Percentiles rank a stretch among this genome's conserved stretches.
phyloP scores from a whole-genome alignment of 2,329 filamentous ascomycete species.

The Cryphonectria naterciae region DNA sequence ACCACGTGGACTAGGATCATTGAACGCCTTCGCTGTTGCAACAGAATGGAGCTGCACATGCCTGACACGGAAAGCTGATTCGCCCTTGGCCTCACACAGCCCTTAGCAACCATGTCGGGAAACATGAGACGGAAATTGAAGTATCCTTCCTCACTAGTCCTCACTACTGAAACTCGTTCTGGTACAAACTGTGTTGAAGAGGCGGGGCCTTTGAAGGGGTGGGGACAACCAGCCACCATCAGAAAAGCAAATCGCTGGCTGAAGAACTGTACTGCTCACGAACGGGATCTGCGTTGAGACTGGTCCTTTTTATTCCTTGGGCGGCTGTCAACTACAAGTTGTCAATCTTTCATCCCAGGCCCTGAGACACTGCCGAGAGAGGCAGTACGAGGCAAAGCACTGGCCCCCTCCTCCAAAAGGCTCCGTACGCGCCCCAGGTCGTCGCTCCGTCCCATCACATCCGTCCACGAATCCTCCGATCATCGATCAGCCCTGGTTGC shows the following conservation, averaged over 20 bases:
- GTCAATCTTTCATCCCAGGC: slow-evolving; percentile 7
- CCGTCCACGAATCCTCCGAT: not conserved
- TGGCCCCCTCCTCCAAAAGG: slow-evolving; percentile 5
- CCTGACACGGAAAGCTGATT: slow-evolving; percentile 17
- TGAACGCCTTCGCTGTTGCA: not conserved
- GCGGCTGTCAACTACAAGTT: slow-evolving; percentile 1
- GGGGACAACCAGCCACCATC: not conserved
- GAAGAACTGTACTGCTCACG: not conserved
- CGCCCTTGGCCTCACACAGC: slow-evolving; percentile 14
- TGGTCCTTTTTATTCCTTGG: not conserved
- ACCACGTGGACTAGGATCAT: not conserved
- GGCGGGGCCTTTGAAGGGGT: not conserved
- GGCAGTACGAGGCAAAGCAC: not conserved
- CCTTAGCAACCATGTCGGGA: not conserved
- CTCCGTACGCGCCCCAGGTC: slow-evolving; percentile 5
- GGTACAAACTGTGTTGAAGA: slow-evolving; percentile 1
- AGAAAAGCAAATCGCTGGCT: not conserved
- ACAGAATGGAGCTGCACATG: slow-evolving; percentile 2
- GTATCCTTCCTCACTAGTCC: slow-evolving; percentile 11
- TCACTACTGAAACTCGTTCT: slow-evolving; percentile 17
- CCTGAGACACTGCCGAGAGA: not conserved
- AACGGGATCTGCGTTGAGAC: slow-evolving; percentile 13
- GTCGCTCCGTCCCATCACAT: not conserved
- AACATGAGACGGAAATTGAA: slow-evolving; percentile 17
- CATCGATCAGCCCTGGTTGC: not conserved